Evolutionary conservation across 1,139 yeast genomes (phyloP), one percentile per base, ranked within the genome.

Genomic region (Candida mesenterica): DNA sequence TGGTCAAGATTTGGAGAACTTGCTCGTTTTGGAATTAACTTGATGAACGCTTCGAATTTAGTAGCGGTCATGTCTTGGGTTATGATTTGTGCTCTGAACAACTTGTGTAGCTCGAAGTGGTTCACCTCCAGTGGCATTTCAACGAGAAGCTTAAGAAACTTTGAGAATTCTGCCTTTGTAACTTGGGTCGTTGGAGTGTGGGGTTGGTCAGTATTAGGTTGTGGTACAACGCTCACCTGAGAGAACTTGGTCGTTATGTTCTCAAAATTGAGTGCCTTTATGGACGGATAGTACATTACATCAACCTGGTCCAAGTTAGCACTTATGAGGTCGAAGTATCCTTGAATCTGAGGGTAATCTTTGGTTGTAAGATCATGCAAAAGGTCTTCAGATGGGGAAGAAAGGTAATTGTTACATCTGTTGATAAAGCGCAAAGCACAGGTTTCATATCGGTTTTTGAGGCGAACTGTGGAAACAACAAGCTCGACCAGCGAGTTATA

Each of bases 361-460:
- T 45, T 45, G 37, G 48, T 48, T n/a, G 44, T 36, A 31, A 59
- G 42, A 31, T 50, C 52, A 12, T 19, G 6, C 12, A 20, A 22
- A 8, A 39, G 29, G 5, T 8, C 20, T 19, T 20, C 22, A 15
- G 28, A 29, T 3, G 31, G 31, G 5, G 15, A 13, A 6, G 27
- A 24, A 22, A 30, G 20, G 23, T 33, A 39, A 3, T 50, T 32
- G 35, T 49, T 55, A 22, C 60, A 41, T 32, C 53, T 53, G 44
- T 61, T 60, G 27, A 58, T 48, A 28, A 62, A 51, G 13, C 63
- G 55, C 26, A 62, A 45, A 3, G 68, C 52, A 32, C 52, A 50
- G 3, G 62, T 59, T 39, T 65, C 69, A 40, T 61, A 64, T 32
- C 53, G 56, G 38, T 57, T 52, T 39, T 61, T 64, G 23, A 49